Evolutionary conservation across 345 rosid genomes (phyloP).

Genomic region (Rhizophora apiculata): DNA sequence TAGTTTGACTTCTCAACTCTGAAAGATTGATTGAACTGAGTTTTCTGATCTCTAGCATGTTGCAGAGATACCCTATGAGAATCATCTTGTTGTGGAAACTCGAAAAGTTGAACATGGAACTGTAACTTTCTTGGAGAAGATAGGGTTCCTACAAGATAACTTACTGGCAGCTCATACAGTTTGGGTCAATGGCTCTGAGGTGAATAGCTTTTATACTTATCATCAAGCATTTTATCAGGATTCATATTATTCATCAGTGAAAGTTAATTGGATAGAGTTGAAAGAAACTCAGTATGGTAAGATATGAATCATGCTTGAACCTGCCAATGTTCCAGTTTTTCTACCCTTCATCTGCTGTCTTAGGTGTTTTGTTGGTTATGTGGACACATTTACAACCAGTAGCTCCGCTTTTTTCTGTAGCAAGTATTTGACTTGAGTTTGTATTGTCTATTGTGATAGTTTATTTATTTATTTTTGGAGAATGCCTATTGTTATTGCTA

Average conservation of each 20-base stretch:
- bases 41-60: neutral
- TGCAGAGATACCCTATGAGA: constrained; percentile 49
- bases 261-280: too few relatives aligned
- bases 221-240: neutral
- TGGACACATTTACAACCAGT: too few relatives aligned
- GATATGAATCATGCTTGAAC: neutral
- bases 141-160: constrained; percentile 1
- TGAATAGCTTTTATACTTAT: constrained; percentile 18
- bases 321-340: neutral
- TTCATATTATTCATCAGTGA: neutral
- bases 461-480: too few relatives aligned
- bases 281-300: too few relatives aligned
- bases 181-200: constrained; percentile 57
- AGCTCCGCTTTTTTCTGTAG: too few relatives aligned
- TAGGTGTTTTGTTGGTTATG: too few relatives aligned
- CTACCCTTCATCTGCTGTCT: neutral
- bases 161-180: constrained; percentile 27
- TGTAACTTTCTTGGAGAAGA: neutral
- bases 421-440: too few relatives aligned
- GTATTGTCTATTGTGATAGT: neutral
- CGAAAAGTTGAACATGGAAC: constrained; percentile 25
- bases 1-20: neutral
- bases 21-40: neutral
- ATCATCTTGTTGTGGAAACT: constrained; percentile 32
- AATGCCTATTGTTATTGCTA: neutral